Evolutionary conservation across 257 asterid genomes (phyloP).

Genomic region (Plantago ovata): DNA sequence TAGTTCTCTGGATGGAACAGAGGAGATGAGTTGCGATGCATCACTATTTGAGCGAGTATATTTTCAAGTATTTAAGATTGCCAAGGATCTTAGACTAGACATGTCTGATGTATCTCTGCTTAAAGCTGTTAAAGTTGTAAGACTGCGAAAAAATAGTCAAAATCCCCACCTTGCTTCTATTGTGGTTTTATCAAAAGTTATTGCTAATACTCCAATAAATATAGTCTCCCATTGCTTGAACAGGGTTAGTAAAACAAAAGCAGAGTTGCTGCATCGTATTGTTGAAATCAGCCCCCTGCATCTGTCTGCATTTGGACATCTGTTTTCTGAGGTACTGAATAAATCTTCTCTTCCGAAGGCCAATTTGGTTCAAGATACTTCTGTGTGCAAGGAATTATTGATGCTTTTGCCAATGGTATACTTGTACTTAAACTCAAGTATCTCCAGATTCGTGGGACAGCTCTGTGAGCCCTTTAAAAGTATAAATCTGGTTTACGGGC

Average conservation of each 20-base stretch:
- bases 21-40: slow-evolving; percentile 36
- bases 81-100: slow-evolving; percentile 44
- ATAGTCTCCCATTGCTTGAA: slow-evolving; percentile 56
- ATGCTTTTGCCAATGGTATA: slow-evolving; percentile 67
- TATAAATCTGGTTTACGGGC: slow-evolving; percentile 44
- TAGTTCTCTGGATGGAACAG: slow-evolving; percentile 29
- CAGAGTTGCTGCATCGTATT: slow-evolving; percentile 55
- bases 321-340: slow-evolving; percentile 41
- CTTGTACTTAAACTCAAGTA: slow-evolving; percentile 42
- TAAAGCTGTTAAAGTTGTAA: slow-evolving; percentile 59
- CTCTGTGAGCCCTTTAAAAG: slow-evolving; percentile 31
- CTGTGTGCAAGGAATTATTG: slow-evolving; percentile 48
- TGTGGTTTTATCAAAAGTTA: slow-evolving; percentile 57
- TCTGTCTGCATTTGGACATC: slow-evolving; percentile 60
- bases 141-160: slow-evolving; percentile 37
- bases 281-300: slow-evolving; percentile 58
- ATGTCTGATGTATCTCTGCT: slow-evolving; percentile 65
- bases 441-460: slow-evolving; percentile 44
- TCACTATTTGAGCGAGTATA: slow-evolving; percentile 43
- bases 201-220: slow-evolving; percentile 45
- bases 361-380: slow-evolving; percentile 28
- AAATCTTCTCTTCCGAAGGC: slow-evolving; percentile 27
- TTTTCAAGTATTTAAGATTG: slow-evolving; percentile 45
- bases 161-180: slow-evolving; percentile 32
- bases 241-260: slow-evolving; percentile 45